phyloP scores from a whole-genome alignment of 139 green algal genomes.

The Haematococcus lacustris region DNA sequence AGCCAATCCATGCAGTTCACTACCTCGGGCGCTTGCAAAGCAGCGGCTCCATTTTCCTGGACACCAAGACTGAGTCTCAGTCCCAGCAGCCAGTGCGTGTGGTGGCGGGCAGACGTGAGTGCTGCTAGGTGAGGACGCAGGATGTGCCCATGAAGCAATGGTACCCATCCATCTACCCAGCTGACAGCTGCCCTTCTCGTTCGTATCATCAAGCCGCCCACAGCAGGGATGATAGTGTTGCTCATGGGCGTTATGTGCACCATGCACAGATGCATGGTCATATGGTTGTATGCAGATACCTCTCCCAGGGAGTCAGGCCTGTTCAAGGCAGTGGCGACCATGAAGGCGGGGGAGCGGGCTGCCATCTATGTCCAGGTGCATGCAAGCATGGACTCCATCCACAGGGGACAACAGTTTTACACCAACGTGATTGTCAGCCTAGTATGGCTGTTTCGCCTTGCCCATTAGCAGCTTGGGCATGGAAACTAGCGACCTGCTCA shows the following conservation, averaged over 20 bases:
- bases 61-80: constrained; percentile 41
- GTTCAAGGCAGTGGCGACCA: constrained; percentile 51
- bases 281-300: constrained; percentile 28
- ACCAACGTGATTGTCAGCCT: neutral
- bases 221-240: neutral
- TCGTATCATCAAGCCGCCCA: too few species aligned
- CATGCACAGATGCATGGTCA: neutral
- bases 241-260: neutral
- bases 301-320: constrained; percentile 43
- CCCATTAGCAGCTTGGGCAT: neutral
- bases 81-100: constrained; percentile 33
- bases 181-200: too few species aligned
- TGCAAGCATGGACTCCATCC: neutral
- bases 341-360: constrained; percentile 52
- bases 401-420: neutral
- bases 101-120: constrained; percentile 60
- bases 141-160: neutral
- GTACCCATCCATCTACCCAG: neutral
- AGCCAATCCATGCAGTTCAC: constrained; percentile 48
- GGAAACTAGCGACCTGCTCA: neutral
- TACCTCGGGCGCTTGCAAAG: constrained; percentile 39
- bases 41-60: constrained; percentile 54
- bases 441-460: neutral
- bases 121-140: neutral
- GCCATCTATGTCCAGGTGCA: constrained; percentile 36